These are phyloP conservation scores for Nemophila menziesii DNA, from an alignment of 257 asterid species.

Conservation along the genomic window DNA sequence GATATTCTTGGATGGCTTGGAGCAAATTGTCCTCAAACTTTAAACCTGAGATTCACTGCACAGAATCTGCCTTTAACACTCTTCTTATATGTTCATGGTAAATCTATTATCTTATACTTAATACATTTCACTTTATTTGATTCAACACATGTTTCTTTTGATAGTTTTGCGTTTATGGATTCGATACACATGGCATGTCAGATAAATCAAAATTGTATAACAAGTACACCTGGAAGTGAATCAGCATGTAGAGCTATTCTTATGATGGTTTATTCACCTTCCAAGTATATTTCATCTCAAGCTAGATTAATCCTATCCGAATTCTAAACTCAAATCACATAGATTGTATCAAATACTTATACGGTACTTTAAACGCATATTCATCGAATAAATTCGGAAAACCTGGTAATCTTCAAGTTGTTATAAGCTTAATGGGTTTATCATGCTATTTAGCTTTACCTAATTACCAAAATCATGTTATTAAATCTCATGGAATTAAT, in stretches of 20 bases:
- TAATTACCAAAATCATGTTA: slow-evolving; percentile 28
- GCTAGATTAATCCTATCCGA: slow-evolving; percentile 46
- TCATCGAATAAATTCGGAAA: slow-evolving; percentile 39
- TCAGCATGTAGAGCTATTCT: slow-evolving; percentile 76
- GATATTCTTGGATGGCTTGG: slow-evolving; percentile 87
- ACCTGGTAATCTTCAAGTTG: slow-evolving; percentile 52
- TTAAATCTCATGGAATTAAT: slow-evolving; percentile 35
- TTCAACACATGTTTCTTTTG: no score
- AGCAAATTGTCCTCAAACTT: slow-evolving; percentile 45
- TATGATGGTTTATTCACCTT: slow-evolving; percentile 79
- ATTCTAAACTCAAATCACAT: slow-evolving; percentile 30
- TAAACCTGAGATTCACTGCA: slow-evolving; percentile 36
- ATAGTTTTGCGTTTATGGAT: slow-evolving; percentile 60
- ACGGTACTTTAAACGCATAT: slow-evolving; percentile 34
- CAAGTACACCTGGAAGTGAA: slow-evolving; percentile 41
- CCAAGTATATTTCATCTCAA: slow-evolving; percentile 51
- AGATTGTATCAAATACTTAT: slow-evolving; percentile 33
- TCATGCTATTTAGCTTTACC: slow-evolving; percentile 59
- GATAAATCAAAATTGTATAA: slow-evolving; percentile 32
- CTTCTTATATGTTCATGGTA: slow-evolving; percentile 80
- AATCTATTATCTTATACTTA: not conserved
- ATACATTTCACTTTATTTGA: slow-evolving; percentile 12
- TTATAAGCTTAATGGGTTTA: slow-evolving; percentile 54
- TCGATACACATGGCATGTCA: slow-evolving; percentile 43
- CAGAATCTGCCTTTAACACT: slow-evolving; percentile 31